Evolutionary conservation across 495 filamentous ascomycete species (phyloP).

Genomic region (Penicillium mononematosum): DNA sequence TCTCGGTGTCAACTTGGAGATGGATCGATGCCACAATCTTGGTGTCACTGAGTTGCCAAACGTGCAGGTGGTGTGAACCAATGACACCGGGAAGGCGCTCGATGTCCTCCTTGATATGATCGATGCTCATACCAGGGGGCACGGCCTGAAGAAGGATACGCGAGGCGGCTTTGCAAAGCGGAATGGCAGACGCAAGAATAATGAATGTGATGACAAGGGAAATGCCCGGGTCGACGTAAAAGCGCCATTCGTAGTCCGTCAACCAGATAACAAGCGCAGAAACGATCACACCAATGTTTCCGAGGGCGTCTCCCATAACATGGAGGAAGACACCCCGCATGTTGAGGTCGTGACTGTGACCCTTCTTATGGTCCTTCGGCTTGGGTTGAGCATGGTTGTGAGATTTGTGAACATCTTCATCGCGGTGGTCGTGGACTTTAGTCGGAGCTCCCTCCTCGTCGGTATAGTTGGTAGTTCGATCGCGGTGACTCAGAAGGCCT

Average conservation of each 20-base stretch:
- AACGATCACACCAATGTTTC: constrained; percentile 94
- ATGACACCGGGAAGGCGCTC: constrained; percentile 76
- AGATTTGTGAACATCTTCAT: constrained; percentile 40
- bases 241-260: constrained; percentile 63
- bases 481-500: constrained; percentile 33
- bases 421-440: constrained; percentile 12
- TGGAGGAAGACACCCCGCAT: constrained; percentile 98
- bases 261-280: constrained; percentile 93
- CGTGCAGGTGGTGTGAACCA: constrained; percentile 91
- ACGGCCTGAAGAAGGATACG: constrained; percentile 93
- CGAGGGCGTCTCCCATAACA: constrained; percentile 92
- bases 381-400: constrained; percentile 85
- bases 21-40: constrained; percentile 91
- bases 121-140: constrained; percentile 78
- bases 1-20: constrained; percentile 79
- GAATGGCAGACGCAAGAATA: constrained; percentile 87
- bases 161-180: constrained; percentile 88
- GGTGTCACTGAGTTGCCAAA: constrained; percentile 94
- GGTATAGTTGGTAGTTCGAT: constrained; percentile 41
- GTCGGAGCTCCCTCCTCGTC: constrained; percentile 29
- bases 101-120: constrained; percentile 92
- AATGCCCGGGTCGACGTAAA: constrained; percentile 87
- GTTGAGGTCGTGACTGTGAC: constrained; percentile 85
- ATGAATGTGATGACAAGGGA: constrained; percentile 96
- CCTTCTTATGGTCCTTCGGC: constrained; percentile 54